Base-by-base conservation (phyloP, 1,284 basidiomycete species). In the Neolentinus lepideus region DNA sequence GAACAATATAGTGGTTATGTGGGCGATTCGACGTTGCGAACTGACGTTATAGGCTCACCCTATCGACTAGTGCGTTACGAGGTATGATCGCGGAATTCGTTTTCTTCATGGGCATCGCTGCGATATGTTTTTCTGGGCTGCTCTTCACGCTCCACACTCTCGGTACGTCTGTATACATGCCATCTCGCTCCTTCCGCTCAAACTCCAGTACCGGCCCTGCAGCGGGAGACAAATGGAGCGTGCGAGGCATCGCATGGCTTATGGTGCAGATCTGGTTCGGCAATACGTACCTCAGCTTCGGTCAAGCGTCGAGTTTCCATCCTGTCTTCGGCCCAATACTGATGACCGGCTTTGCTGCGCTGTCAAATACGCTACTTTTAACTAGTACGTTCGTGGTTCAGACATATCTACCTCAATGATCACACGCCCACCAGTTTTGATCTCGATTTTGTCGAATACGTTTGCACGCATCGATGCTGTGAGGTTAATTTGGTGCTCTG, bases 191-290 rank as follows among this genome's bases (percentile, higher is more conserved):
- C 29, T 12, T 31, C 12, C 29, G 12, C 22, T 16, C 27, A 25
- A 4, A 25, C 22, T 4, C 9, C 9, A 16, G 25, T 50, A 3
- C 4, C n/a, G 47, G n/a, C 56, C 12, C 12, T 46, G 11, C 57
- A 73, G 79, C 73, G 24, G 70, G 74, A 24, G 76, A 75, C n/a
- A 75, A 64, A 16, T 92, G 90, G 90, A 75, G 79, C 21, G 63
- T 91, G 47, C 80, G 75, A 61, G 72, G 79, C 43, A 93, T 94
- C 56, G 81, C 85, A 0, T 94, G 88, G 88, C 67, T 90, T 12
- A 85, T 90, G 82, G 77, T 87, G 0, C 83, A 90, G 59, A 91
- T 93, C 46, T 92, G 89, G 88, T 90, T 90, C 60, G 92, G 88
- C 1, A 90, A 88, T 63, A 88, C 84, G 1, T 88, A 78, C 63